Percentiles rank a stretch among this genome's conserved stretches.
Conservation (phyloP, 495 filamentous ascomycete species). For the Tuber calosporum region DNA sequence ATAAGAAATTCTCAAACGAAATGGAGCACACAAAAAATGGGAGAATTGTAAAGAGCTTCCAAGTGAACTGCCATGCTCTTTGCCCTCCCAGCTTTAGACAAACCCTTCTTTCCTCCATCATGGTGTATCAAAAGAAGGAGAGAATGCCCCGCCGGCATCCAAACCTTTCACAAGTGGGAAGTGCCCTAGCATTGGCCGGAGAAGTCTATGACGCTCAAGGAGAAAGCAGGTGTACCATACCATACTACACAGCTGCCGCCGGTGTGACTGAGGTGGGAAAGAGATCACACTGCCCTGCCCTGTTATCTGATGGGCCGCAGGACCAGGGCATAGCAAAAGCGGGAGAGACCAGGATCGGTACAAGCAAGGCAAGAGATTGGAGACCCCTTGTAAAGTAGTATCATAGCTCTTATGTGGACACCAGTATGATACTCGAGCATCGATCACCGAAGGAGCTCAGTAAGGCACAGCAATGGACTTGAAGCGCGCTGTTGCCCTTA, state of each 20-base stretch:
- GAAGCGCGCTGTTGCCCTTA: too few relatives aligned
- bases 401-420: neutral
- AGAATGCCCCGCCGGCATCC: neutral
- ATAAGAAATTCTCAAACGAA: slow-evolving; percentile 34
- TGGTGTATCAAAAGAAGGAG: neutral
- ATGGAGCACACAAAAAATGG: neutral
- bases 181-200: slow-evolving; percentile 3
- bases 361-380: neutral
- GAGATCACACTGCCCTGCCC: neutral
- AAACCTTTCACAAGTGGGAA: slow-evolving; percentile 1
- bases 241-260: too few relatives aligned
- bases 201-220: slow-evolving; percentile 11
- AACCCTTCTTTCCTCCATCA: neutral
- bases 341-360: neutral
- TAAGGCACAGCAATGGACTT: neutral
- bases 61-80: neutral
- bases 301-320: neutral
- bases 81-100: neutral
- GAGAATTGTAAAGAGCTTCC: neutral
- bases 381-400: neutral
- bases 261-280: neutral
- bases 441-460: neutral
- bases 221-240: neutral
- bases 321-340: neutral
- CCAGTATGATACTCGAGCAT: neutral